Evolutionary conservation across 1,284 basidiomycete species (phyloP).

Genomic region (Jaminaea rosea): DNA sequence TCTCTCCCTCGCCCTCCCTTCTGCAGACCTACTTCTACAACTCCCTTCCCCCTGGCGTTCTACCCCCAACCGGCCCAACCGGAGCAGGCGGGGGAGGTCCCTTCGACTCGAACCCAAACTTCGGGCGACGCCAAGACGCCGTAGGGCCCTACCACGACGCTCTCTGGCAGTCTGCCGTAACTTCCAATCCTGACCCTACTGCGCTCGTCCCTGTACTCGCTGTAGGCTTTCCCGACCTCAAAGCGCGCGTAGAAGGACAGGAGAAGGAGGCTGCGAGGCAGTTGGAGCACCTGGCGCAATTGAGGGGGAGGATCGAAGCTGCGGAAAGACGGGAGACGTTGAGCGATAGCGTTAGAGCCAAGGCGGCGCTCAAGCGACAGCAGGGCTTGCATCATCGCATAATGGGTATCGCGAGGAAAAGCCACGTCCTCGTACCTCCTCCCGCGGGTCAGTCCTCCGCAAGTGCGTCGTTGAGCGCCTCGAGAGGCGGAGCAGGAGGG

Average conservation of each 20-base stretch:
- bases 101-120: slow-evolving; percentile 24
- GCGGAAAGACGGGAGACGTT: slow-evolving; percentile 35
- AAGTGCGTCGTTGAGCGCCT: too few species aligned
- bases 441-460: too few species aligned
- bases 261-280: slow-evolving; percentile 28
- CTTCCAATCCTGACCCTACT: slow-evolving; percentile 32
- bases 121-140: slow-evolving; percentile 32
- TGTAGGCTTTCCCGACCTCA: slow-evolving; percentile 39
- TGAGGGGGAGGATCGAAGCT: slow-evolving; percentile 17
- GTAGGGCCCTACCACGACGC: slow-evolving; percentile 38
- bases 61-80: not conserved
- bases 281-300: slow-evolving; percentile 13
- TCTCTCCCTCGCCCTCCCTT: not conserved
- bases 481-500: too few species aligned
- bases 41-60: slow-evolving; percentile 8
- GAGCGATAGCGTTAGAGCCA: slow-evolving; percentile 26
- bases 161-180: slow-evolving; percentile 35
- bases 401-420: slow-evolving; percentile 20
- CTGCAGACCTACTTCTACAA: slow-evolving; percentile 33
- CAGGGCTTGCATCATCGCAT: slow-evolving; percentile 36
- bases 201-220: slow-evolving; percentile 41
- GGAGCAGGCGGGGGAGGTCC: slow-evolving; percentile 7
- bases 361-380: slow-evolving; percentile 27
- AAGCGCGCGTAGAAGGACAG: slow-evolving; percentile 32
- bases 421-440: slow-evolving; percentile 30